Evolutionary conservation across 2,329 filamentous ascomycete genomes (phyloP).

Genomic region (Diaporthe citriasiana): DNA sequence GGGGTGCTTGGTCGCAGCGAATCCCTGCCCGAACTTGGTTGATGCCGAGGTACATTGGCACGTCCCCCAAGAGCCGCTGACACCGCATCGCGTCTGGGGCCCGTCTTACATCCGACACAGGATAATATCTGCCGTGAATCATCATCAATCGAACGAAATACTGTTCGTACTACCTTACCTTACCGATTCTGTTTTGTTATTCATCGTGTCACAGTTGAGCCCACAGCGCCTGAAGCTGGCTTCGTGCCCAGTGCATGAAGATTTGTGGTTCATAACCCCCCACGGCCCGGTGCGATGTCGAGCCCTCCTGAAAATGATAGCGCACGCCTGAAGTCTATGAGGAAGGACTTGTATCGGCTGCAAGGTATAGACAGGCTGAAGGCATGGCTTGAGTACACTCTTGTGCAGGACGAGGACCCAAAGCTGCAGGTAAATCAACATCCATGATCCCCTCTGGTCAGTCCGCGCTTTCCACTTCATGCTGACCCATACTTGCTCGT

Average conservation of each 20-base stretch:
- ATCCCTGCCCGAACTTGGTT: slow-evolving; percentile 17
- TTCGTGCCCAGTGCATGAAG: neutral
- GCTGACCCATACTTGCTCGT: neutral
- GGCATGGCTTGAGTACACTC: slow-evolving; percentile 31
- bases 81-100: neutral
- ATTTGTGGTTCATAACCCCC: neutral
- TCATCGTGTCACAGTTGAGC: neutral
- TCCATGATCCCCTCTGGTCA: neutral
- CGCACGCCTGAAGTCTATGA: slow-evolving; percentile 2
- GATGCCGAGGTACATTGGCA: slow-evolving; percentile 34
- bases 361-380: slow-evolving; percentile 43
- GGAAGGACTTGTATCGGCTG: neutral
- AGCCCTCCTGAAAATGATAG: neutral
- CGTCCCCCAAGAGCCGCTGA: slow-evolving; percentile 4
- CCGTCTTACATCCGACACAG: neutral
- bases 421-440: slow-evolving; percentile 38
- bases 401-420: slow-evolving; percentile 16
- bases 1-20: neutral
- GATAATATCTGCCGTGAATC: neutral
- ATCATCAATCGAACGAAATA: neutral
- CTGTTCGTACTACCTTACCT: neutral
- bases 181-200: neutral
- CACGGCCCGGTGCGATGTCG: slow-evolving; percentile 13
- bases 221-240: no score
- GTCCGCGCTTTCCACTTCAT: neutral